These are phyloP conservation scores for Hyaloraphidium curvatum DNA, from an alignment of 192 early-diverging fungal species.

Conservation along the genomic window DNA sequence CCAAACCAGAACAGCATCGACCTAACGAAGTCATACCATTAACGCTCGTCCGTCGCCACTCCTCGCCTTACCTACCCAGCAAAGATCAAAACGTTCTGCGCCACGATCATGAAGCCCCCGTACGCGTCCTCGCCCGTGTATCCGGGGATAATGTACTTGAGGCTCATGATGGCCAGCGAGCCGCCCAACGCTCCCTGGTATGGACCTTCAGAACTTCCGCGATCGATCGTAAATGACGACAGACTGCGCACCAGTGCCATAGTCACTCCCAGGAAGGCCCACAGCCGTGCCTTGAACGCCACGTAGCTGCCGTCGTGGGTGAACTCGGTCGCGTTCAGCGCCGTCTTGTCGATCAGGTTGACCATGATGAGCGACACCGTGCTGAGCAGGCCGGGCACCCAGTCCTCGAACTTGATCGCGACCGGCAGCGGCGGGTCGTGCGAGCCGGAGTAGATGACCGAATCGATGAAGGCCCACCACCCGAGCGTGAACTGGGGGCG, in stretches of 20 bases:
- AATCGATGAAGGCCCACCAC: neutral
- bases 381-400: slow-evolving; percentile 27
- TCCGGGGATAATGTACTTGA: slow-evolving; percentile 27
- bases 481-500: neutral
- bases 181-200: too few relatives aligned
- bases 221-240: too few relatives aligned
- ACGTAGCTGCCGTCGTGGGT: slow-evolving; percentile 10
- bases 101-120: slow-evolving; percentile 17
- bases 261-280: slow-evolving; percentile 27
- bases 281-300: slow-evolving; percentile 25
- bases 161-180: slow-evolving; percentile 16
- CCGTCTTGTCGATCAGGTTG: slow-evolving; percentile 27
- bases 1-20: too few relatives aligned
- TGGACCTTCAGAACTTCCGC: too few relatives aligned
- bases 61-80: slow-evolving; percentile 10
- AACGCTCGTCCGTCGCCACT: too few relatives aligned
- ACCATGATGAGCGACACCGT: slow-evolving; percentile 28
- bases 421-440: slow-evolving; percentile 6
- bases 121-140: slow-evolving; percentile 21
- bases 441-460: neutral
- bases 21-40: too few relatives aligned
- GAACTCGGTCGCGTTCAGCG: slow-evolving; percentile 19
- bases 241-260: slow-evolving; percentile 23
- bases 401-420: slow-evolving; percentile 22
- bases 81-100: slow-evolving; percentile 29